These are phyloP conservation scores for Hypoxylon rubiginosum DNA, from an alignment of 2,329 filamentous ascomycete genomes.

Conservation along the genomic window DNA sequence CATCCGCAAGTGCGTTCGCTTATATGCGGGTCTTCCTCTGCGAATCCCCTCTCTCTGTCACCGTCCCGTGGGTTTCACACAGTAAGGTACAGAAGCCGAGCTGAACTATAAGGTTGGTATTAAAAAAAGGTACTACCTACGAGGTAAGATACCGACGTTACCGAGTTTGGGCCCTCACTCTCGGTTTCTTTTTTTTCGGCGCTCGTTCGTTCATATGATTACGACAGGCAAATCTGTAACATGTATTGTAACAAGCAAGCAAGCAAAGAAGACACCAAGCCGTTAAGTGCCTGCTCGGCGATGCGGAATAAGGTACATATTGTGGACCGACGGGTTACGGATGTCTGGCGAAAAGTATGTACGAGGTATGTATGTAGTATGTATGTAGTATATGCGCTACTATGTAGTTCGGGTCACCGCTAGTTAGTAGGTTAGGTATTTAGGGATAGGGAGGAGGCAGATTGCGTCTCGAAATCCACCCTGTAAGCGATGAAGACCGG, in stretches of 20 bases:
- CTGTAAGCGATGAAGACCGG: constrained; percentile 26
- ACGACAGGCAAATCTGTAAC: constrained; percentile 5
- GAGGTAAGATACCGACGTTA: constrained; percentile 17
- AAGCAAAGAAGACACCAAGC: background rate
- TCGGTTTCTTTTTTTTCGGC: constrained; percentile 7
- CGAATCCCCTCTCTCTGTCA: background rate
- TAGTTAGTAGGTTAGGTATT: too few relatives aligned
- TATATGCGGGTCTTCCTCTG: background rate
- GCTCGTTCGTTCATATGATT: constrained; percentile 14
- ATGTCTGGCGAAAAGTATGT: background rate
- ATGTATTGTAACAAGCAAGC: background rate
- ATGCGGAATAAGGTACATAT: background rate
- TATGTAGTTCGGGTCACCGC: constrained; percentile 7
- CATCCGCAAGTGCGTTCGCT: background rate
- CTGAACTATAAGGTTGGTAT: constrained; percentile 8
- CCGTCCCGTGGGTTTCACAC: constrained; percentile 24
- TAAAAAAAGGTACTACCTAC: too few relatives aligned
- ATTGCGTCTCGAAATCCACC: constrained; percentile 29
- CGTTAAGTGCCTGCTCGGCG: background rate
- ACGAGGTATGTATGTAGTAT: constrained; percentile 9
- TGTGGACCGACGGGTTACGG: background rate
- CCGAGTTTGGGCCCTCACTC: background rate
- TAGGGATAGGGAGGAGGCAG: constrained; percentile 5
- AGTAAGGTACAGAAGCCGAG: background rate
- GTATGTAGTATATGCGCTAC: background rate